phyloP scores from a whole-genome alignment of 768 basidiomycete genomes.

The Candolleomyces eurysporus region DNA sequence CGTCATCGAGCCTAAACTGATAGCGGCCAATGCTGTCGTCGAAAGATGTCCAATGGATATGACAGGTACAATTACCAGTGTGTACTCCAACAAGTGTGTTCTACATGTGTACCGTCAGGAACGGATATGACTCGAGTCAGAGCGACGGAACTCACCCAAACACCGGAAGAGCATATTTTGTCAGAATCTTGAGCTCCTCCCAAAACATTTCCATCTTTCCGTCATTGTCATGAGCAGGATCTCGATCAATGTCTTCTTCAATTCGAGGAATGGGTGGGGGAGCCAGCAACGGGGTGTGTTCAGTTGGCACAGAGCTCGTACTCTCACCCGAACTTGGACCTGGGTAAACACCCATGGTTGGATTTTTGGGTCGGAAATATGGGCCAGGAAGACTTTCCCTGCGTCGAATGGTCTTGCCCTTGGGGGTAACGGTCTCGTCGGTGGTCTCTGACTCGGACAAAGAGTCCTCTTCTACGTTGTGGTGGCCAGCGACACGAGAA shows the following conservation, averaged over 20 bases:
- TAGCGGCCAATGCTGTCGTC: constrained; percentile 84
- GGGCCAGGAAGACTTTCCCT: constrained; percentile 23
- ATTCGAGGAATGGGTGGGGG: constrained; percentile 56
- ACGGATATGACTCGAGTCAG: neutral
- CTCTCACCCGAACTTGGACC: neutral
- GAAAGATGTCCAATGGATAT: constrained; percentile 90
- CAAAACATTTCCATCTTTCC: constrained; percentile 37
- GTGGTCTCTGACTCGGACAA: constrained; percentile 18
- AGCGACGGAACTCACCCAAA: constrained; percentile 51
- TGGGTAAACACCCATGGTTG: constrained; percentile 30
- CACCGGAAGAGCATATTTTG: constrained; percentile 67
- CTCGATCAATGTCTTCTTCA: constrained; percentile 43
- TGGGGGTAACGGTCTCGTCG: constrained; percentile 8
- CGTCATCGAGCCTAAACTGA: constrained; percentile 73
- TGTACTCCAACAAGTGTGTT: constrained; percentile 82
- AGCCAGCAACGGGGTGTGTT: constrained; percentile 57
- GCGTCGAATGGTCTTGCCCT: constrained; percentile 8
- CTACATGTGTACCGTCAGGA: constrained; percentile 31
- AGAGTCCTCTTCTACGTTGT: constrained; percentile 18
- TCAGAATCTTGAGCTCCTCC: constrained; percentile 60
- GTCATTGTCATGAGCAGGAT: constrained; percentile 29
- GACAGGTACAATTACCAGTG: constrained; percentile 79
- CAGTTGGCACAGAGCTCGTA: constrained; percentile 23
- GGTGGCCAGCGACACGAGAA: constrained; percentile 43
- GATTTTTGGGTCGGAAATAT: constrained; percentile 36